Percentiles rank a stretch among this genome's conserved stretches.
Evolutionary conservation across 2,329 filamentous ascomycete genomes (phyloP).

Genomic region (Ceratocystis ficicola): DNA sequence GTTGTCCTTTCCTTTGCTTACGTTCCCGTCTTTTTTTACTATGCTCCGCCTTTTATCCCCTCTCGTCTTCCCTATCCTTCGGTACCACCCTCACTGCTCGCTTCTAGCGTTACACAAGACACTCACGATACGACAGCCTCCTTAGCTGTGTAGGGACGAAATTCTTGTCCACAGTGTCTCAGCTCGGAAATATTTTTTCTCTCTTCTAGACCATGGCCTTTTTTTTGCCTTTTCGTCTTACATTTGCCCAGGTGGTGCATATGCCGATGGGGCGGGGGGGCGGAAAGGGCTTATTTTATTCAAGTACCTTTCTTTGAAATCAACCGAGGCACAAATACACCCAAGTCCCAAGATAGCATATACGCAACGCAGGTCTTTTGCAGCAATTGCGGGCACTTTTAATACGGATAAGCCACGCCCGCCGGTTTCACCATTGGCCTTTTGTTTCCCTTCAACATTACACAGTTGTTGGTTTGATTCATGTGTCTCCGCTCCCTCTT

Average conservation of each 20-base stretch:
- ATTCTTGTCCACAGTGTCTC: background rate
- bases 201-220: background rate
- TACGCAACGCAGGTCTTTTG: background rate
- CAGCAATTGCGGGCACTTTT: background rate
- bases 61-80: no score
- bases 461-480: background rate
- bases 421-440: background rate
- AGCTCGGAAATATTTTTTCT: slow-evolving; percentile 1
- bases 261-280: background rate
- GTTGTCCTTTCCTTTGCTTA: background rate
- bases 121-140: background rate
- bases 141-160: slow-evolving; percentile 6
- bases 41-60: no score
- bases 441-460: background rate
- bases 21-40: background rate
- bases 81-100: background rate
- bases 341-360: no score
- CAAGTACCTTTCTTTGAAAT: background rate
- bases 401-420: background rate
- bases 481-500: background rate
- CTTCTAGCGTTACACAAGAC: slow-evolving; percentile 8
- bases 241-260: background rate
- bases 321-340: background rate
- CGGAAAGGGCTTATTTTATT: background rate
- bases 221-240: background rate